phyloP scores from a whole-genome alignment of 495 filamentous ascomycete genomes.

The Thozetella sp. region DNA sequence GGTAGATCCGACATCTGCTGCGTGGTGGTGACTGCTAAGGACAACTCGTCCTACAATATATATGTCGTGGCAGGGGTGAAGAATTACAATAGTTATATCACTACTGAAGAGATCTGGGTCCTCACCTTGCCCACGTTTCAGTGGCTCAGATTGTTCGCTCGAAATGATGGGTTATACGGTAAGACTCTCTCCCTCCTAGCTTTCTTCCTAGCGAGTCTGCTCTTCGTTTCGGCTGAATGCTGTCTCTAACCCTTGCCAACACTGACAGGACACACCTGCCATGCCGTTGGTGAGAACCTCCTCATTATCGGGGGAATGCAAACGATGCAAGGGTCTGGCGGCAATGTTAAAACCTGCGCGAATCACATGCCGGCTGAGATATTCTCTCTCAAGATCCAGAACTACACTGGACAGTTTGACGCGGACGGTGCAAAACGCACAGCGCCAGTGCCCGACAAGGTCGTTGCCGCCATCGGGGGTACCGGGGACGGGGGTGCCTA shows the following conservation, averaged over 20 bases:
- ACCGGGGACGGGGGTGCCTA: constrained; percentile 12
- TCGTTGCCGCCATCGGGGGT: constrained; percentile 12
- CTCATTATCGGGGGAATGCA: constrained; percentile 12
- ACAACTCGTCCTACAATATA: constrained; percentile 13
- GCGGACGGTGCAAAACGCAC: constrained; percentile 8
- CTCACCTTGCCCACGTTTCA: constrained; percentile 11
- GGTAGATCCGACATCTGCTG: constrained; percentile 15
- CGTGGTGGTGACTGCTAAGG: constrained; percentile 10
- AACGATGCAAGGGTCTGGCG: constrained; percentile 2
- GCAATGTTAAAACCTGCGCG: constrained; percentile 6
- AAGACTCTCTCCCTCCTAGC: neutral
- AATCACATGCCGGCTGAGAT: constrained; percentile 13
- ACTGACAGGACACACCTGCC: constrained; percentile 10
- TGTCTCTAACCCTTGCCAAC: no score
- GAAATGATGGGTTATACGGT: constrained; percentile 9
- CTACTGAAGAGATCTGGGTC: constrained; percentile 15
- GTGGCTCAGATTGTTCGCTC: constrained; percentile 13
- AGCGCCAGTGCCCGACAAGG: constrained; percentile 6
- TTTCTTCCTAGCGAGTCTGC: neutral
- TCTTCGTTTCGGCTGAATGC: neutral
- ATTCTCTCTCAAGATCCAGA: constrained; percentile 8
- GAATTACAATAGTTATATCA: constrained; percentile 8
- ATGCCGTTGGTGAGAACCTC: constrained; percentile 16
- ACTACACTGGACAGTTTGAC: constrained; percentile 11
- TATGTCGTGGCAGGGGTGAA: constrained; percentile 14